Conservation (phyloP, 2,329 filamentous ascomycete species). For the Penicillium sp. region DNA sequence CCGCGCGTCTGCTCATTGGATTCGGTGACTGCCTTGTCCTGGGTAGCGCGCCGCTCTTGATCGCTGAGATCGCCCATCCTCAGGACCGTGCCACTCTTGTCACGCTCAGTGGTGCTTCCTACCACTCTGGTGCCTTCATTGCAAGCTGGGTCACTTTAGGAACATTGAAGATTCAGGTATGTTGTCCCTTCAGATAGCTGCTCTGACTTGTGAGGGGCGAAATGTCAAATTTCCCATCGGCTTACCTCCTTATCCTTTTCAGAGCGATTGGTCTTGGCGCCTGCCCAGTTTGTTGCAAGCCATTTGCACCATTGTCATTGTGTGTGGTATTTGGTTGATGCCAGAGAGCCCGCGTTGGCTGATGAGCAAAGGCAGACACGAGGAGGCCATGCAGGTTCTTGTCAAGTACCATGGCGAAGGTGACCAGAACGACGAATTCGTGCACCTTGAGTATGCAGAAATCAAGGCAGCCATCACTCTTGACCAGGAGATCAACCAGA, state of each 20-base stretch:
- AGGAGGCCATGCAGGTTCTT: constrained; percentile 13
- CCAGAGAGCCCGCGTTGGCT: constrained; percentile 22
- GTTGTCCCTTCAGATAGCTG: not conserved
- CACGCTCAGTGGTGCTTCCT: constrained; percentile 21
- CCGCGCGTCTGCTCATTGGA: constrained; percentile 28
- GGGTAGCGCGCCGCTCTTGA: constrained; percentile 26
- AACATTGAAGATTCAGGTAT: constrained; percentile 2
- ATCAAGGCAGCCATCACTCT: constrained; percentile 37
- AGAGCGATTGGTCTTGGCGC: constrained; percentile 23
- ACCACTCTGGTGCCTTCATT: constrained; percentile 25
- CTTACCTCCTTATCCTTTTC: not conserved
- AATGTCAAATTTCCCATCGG: not conserved
- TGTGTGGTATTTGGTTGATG: constrained; percentile 14
- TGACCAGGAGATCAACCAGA: constrained; percentile 49
- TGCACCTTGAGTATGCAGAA: constrained; percentile 21
- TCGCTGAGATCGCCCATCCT: constrained; percentile 29
- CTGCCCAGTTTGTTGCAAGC: constrained; percentile 25
- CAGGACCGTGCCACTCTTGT: constrained; percentile 29
- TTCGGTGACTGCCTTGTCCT: constrained; percentile 19
- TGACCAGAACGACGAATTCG: constrained; percentile 8
- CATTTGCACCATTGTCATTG: constrained; percentile 21
- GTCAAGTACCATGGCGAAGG: constrained; percentile 24
- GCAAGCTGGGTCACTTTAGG: constrained; percentile 4
- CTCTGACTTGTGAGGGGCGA: not conserved
- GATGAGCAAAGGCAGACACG: constrained; percentile 14